Percentiles rank a stretch among this genome's conserved stretches.
Conservation (phyloP, 208 protist genomes). For the Leishmania braziliensis region DNA sequence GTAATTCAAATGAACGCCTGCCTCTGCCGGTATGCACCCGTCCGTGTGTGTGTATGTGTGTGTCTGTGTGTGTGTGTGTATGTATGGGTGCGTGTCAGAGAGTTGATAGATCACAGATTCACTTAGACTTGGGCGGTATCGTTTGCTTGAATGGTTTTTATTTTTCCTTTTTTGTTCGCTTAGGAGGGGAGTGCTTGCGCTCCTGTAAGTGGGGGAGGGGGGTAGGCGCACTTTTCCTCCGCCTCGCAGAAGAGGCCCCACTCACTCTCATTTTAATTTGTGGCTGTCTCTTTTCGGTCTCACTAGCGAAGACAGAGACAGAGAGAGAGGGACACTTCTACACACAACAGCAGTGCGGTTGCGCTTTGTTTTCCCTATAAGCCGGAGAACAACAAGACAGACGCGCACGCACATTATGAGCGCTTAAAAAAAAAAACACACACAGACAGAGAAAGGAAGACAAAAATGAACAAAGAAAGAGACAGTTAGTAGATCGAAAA, state of each 20-base stretch:
- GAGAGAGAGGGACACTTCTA: neutral
- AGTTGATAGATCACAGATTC: neutral
- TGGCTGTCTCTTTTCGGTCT: neutral
- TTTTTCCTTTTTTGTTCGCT: too few relatives aligned
- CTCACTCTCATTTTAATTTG: neutral
- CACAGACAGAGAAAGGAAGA: constrained; percentile 13
- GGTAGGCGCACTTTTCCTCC: neutral
- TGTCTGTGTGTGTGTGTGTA: neutral
- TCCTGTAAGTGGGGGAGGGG: neutral
- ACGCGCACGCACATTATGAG: neutral
- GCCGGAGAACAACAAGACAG: neutral
- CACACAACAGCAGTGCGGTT: neutral
- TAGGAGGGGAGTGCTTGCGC: too few relatives aligned
- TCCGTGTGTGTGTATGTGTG: neutral
- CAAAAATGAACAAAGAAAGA: constrained; percentile 6
- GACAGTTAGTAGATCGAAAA: neutral
- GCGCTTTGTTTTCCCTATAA: neutral
- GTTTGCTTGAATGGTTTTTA: neutral
- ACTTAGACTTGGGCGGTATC: neutral
- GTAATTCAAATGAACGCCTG: neutral
- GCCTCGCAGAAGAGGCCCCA: neutral
- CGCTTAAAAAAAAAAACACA: neutral
- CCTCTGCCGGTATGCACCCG: neutral
- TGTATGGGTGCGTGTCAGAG: neutral
- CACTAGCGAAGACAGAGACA: neutral